Percentiles rank a stretch among this genome's conserved stretches.
Conservation (phyloP, 768 basidiomycete genomes). For the Termitomyces sp. region DNA sequence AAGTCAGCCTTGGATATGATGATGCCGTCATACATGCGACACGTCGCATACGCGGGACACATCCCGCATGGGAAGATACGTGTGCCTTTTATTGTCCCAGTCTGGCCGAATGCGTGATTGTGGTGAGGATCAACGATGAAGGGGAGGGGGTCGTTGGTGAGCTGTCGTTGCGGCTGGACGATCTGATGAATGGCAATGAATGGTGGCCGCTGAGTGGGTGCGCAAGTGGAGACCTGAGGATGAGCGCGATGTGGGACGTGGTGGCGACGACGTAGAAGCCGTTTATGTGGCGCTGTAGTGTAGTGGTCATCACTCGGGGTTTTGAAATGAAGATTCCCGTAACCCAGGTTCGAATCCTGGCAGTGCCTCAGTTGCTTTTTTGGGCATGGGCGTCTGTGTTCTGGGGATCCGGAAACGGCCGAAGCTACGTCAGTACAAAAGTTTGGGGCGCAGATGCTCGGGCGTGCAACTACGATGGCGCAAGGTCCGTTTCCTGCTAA, state of each 20-base stretch:
- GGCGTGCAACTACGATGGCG: slow-evolving; percentile 7
- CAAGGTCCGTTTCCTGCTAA: slow-evolving; percentile 1
- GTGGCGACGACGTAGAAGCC: neutral
- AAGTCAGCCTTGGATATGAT: slow-evolving; percentile 8
- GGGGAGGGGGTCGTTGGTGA: slow-evolving; percentile 1
- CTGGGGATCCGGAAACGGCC: slow-evolving; percentile 6
- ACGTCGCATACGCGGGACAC: neutral
- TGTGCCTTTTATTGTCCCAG: slow-evolving; percentile 8
- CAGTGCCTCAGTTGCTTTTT: slow-evolving; percentile 9
- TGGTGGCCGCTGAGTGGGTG: slow-evolving; percentile 14
- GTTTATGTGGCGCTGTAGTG: slow-evolving; percentile 14
- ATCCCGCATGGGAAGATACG: slow-evolving; percentile 6
- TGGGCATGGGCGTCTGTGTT: neutral
- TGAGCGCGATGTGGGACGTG: slow-evolving; percentile 3
- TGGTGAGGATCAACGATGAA: slow-evolving; percentile 4
- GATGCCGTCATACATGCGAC: slow-evolving; percentile 5
- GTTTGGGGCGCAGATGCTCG: slow-evolving; percentile 4
- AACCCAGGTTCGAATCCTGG: slow-evolving; percentile 21
- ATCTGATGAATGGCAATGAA: slow-evolving; percentile 10
- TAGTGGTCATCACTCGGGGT: slow-evolving; percentile 20
- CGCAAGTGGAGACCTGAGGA: slow-evolving; percentile 6
- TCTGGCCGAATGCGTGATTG: slow-evolving; percentile 4
- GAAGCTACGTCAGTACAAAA: slow-evolving; percentile 7
- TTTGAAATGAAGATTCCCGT: slow-evolving; percentile 15
- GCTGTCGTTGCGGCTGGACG: slow-evolving; percentile 8